Conservation (phyloP, 1,284 basidiomycete genomes). For the Sporisorium scitamineum region DNA sequence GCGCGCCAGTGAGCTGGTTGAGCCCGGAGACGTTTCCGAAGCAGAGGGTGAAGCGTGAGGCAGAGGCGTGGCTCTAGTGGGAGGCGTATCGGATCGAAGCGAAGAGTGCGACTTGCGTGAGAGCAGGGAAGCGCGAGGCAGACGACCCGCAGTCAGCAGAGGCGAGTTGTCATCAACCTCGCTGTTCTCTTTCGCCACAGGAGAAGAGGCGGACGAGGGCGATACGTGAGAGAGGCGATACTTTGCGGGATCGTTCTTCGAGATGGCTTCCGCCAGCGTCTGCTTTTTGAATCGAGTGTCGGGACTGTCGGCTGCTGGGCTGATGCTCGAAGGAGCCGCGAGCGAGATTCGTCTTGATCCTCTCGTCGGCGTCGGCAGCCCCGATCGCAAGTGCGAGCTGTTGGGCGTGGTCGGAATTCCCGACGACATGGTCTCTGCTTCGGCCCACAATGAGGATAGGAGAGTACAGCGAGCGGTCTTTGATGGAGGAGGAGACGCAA, state of each 20-base stretch:
- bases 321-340: conserved; percentile 17
- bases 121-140: conserved; percentile 37
- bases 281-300: conserved; percentile 49
- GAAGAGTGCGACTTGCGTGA: conserved; percentile 38
- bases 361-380: conserved; percentile 44
- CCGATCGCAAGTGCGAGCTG: conserved; percentile 43
- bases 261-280: conserved; percentile 51
- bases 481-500: no score
- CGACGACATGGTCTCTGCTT: conserved; percentile 36
- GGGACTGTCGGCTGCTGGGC: conserved; percentile 43
- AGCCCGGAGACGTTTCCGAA: conserved; percentile 28
- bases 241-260: conserved; percentile 51
- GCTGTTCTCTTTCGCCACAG: conserved; percentile 13
- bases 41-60: conserved; percentile 31
- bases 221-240: conserved; percentile 35
- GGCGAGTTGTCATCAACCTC: conserved; percentile 38
- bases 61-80: conserved; percentile 13
- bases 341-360: conserved; percentile 20
- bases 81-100: conserved; percentile 40
- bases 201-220: conserved; percentile 16
- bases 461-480: no score
- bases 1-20: conserved; percentile 16
- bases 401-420: conserved; percentile 51
- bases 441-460: no score
- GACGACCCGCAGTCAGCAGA: conserved; percentile 35